These are phyloP conservation scores for Protomyces gravidus DNA, from an alignment of 1,139 yeast species.

Conservation along the genomic window DNA sequence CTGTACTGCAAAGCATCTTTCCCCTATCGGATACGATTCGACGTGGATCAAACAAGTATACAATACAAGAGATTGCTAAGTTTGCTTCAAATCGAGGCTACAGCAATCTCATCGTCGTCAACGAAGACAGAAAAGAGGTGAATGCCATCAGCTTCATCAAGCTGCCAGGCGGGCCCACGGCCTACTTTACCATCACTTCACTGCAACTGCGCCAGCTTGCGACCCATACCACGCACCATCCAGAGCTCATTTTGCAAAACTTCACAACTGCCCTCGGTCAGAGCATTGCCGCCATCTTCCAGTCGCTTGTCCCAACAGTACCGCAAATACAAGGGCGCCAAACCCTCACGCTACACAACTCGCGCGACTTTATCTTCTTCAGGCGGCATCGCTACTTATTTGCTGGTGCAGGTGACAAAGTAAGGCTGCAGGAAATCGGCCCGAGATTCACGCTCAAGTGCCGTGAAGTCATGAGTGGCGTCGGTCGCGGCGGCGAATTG, in stretches of 20 bases:
- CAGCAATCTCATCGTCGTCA: conserved; percentile 80
- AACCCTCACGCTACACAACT: conserved; percentile 91
- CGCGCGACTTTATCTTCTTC: conserved; percentile 89
- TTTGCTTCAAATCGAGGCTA: conserved; percentile 75
- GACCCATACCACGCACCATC: conserved; percentile 88
- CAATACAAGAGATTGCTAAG: conserved; percentile 79
- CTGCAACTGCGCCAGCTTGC: conserved; percentile 66
- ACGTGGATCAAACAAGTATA: conserved; percentile 69
- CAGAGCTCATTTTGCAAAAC: conserved; percentile 85
- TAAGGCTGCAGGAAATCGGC: conserved; percentile 91
- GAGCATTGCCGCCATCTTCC: conserved; percentile 87
- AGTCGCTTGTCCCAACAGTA: conserved; percentile 80
- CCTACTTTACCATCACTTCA: conserved; percentile 82
- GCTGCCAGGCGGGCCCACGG: conserved; percentile 91
- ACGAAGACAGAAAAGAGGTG: conserved; percentile 87
- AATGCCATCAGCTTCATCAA: conserved; percentile 90
- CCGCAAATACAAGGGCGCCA: conserved; percentile 96
- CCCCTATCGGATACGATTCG: conserved; percentile 85
- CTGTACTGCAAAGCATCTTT: conserved; percentile 71
- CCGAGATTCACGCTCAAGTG: conserved; percentile 91
- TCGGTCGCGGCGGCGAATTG: conserved; percentile 38
- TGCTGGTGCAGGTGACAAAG: conserved; percentile 65
- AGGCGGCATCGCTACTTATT: conserved; percentile 91
- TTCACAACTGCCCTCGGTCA: conserved; percentile 88
- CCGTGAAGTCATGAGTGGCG: conserved; percentile 83